Evolutionary conservation across 305 asterid genomes (phyloP).

Genomic region (Fraxinus paxiana): DNA sequence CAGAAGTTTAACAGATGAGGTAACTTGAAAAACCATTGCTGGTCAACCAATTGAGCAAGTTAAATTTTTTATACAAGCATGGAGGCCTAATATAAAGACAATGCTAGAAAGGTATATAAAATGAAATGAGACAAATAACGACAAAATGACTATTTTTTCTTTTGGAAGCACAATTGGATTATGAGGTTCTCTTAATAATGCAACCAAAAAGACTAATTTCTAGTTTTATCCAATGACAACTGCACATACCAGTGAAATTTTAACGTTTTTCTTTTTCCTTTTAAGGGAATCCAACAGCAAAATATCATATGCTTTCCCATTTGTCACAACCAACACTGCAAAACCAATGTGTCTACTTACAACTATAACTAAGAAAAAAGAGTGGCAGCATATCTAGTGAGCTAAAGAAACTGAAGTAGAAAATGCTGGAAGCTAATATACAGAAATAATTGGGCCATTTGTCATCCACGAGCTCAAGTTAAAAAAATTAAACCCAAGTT

Average conservation of each 20-base stretch:
- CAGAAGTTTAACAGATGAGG: background rate
- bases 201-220: background rate
- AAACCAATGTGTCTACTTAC: background rate
- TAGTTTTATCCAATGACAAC: background rate
- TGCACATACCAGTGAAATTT: background rate
- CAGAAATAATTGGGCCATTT: slow-evolving; percentile 26
- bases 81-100: background rate
- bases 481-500: slow-evolving; percentile 15
- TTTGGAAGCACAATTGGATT: background rate
- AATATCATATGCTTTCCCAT: background rate
- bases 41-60: background rate
- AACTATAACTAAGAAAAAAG: background rate
- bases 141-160: background rate
- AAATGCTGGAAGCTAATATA: slow-evolving; percentile 2
- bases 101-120: background rate
- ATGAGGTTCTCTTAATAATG: background rate
- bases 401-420: slow-evolving; percentile 21
- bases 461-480: background rate
- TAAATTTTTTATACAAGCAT: background rate
- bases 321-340: background rate
- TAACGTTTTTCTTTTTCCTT: background rate
- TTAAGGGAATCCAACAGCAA: background rate
- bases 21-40: background rate
- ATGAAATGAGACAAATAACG: background rate
- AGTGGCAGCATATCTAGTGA: slow-evolving; percentile 18